These are phyloP conservation scores for Clarireedia paspali DNA, from an alignment of 2,329 filamentous ascomycete species.

Conservation along the genomic window DNA sequence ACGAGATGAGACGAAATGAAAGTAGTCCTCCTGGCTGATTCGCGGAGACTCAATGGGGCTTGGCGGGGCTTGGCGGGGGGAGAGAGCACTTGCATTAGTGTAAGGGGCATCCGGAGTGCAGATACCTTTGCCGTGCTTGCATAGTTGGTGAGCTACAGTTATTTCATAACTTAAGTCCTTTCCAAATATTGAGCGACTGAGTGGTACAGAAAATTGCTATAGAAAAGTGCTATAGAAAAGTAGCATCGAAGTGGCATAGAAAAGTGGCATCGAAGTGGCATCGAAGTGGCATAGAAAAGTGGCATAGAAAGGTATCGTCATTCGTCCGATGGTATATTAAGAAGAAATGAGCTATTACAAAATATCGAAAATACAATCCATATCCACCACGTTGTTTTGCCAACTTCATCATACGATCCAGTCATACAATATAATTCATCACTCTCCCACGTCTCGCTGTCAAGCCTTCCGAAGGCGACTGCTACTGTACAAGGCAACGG, in stretches of 20 bases:
- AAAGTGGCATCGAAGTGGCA: too few species aligned
- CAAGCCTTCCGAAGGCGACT: not conserved
- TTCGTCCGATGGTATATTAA: not conserved
- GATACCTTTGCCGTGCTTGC: not conserved
- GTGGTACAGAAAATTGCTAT: not conserved
- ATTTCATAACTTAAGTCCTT: too few species aligned
- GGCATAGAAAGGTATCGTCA: not conserved
- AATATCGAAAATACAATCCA: not conserved
- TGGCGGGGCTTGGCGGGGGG: not conserved
- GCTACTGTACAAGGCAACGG: not conserved
- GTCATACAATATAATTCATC: slow-evolving; percentile 3
- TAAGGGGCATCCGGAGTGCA: not conserved
- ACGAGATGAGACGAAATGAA: not conserved
- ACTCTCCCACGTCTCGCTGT: not conserved
- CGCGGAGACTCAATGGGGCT: not conserved
- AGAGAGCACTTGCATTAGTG: not conserved
- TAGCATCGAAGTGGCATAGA: too few species aligned
- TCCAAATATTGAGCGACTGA: too few species aligned
- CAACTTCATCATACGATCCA: slow-evolving; percentile 9
- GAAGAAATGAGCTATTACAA: not conserved
- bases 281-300: not conserved
- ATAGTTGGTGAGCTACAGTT: not conserved
- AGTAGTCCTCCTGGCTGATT: not conserved
- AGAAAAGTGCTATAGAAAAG: not conserved
- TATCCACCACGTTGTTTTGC: not conserved